Conservation (phyloP, 768 basidiomycete species). For the Trametes cingulata region DNA sequence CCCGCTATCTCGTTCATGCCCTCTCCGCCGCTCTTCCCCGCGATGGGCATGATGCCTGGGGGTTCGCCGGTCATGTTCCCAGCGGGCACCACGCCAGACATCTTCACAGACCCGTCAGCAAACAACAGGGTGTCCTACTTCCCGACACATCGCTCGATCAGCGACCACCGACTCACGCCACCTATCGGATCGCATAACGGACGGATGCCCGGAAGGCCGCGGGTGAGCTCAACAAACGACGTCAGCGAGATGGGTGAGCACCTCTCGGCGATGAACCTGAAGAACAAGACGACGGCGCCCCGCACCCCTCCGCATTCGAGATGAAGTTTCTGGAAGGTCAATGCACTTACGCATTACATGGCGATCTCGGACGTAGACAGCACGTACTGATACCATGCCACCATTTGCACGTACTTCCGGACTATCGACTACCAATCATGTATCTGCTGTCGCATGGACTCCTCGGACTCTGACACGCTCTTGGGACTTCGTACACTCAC, state of each 20-base stretch:
- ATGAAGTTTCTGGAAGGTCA: not conserved
- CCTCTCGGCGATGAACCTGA: conserved; percentile 10
- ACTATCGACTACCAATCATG: not conserved
- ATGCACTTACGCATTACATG: not conserved
- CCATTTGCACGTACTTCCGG: not conserved
- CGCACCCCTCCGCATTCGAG: conserved; percentile 6
- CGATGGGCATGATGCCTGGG: conserved; percentile 20
- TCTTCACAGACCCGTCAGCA: not conserved
- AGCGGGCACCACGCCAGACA: not conserved
- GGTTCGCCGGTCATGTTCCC: conserved; percentile 21
- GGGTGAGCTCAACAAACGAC: conserved; percentile 20
- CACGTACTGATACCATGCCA: not conserved
- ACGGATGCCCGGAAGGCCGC: conserved; percentile 13
- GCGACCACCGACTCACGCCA: conserved; percentile 11
- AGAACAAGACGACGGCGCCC: not conserved
- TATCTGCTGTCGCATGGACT: not conserved
- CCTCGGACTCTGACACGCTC: not conserved
- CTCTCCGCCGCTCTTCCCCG: conserved; percentile 12
- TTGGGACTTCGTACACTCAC: conserved; percentile 16
- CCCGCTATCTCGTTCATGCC: conserved; percentile 22
- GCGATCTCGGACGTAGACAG: not conserved
- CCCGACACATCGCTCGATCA: conserved; percentile 10
- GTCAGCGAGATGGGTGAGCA: conserved; percentile 21
- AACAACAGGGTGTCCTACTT: conserved; percentile 14
- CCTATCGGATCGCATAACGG: not conserved